Conservation (phyloP, 108 stramenopile genomes). For the Stephanodiscus triporus region DNA sequence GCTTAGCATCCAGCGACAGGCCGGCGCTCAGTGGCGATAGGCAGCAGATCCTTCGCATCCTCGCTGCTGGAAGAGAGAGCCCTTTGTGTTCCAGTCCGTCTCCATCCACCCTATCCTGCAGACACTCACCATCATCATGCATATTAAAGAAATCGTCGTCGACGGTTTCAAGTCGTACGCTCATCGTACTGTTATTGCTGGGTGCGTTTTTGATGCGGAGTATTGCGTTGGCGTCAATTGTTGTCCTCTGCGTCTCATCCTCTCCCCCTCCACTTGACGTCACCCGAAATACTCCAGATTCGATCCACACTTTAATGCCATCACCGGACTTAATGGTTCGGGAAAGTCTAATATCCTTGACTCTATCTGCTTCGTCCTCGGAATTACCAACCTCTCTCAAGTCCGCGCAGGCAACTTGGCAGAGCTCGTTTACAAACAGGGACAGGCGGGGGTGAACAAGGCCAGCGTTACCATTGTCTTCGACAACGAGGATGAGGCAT, state of each 20-base stretch:
- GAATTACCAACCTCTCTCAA: slow-evolving; percentile 96
- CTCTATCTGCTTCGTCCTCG: slow-evolving; percentile 98
- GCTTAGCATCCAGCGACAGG: no score
- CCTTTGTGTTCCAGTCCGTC: neutral
- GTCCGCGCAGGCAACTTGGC: slow-evolving; percentile 97
- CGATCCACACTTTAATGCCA: slow-evolving; percentile 99
- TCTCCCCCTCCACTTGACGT: neutral
- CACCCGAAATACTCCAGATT: slow-evolving; percentile 62
- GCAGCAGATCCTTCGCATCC: neutral
- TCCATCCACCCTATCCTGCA: neutral
- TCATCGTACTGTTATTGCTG: slow-evolving; percentile 94
- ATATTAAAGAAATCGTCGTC: slow-evolving; percentile 96
- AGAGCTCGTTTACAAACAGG: slow-evolving; percentile 99
- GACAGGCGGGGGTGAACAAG: slow-evolving; percentile 99
- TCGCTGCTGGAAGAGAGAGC: neutral
- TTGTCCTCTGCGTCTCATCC: neutral
- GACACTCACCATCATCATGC: slow-evolving; percentile 64
- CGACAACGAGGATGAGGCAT: slow-evolving; percentile 90
- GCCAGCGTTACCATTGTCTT: slow-evolving; percentile 96
- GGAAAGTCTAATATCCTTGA: slow-evolving; percentile 99
- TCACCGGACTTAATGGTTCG: slow-evolving; percentile 98
- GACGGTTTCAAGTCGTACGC: slow-evolving; percentile 99
- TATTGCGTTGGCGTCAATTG: neutral
- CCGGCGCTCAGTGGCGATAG: no score
- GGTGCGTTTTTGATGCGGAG: slow-evolving; percentile 57